phyloP scores from a whole-genome alignment of 805 yeast species.

The Metschnikowia koreensis region DNA sequence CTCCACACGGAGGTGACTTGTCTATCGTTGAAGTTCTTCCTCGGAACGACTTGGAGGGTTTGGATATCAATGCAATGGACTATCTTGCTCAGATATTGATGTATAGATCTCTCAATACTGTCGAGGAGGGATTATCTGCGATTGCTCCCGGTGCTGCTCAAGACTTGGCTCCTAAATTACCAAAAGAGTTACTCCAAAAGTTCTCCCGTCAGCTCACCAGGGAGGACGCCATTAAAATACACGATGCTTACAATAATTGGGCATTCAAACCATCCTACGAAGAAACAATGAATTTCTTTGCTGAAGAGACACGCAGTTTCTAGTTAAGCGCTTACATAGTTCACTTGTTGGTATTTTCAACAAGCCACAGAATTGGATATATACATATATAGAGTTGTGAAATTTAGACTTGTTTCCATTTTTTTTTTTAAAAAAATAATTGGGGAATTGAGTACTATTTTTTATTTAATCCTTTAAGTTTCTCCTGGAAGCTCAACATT shows the following conservation, averaged over 20 bases:
- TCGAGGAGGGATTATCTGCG: slow-evolving; percentile 46
- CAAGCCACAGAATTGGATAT: neutral
- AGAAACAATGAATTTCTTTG: slow-evolving; percentile 17
- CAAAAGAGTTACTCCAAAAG: slow-evolving; percentile 39
- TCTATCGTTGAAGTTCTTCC: slow-evolving; percentile 59
- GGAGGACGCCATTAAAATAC: slow-evolving; percentile 54
- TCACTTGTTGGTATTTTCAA: neutral
- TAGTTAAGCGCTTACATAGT: neutral
- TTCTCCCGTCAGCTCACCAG: slow-evolving; percentile 48
- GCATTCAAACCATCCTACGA: slow-evolving; percentile 72
- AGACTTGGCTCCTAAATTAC: slow-evolving; percentile 36
- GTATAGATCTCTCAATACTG: slow-evolving; percentile 38
- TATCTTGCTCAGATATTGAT: slow-evolving; percentile 46
- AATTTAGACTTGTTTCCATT: neutral
- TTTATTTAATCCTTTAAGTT: neutral
- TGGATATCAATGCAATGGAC: slow-evolving; percentile 58
- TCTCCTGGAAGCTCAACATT: slow-evolving; percentile 25
- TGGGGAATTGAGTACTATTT: no score
- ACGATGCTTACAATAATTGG: slow-evolving; percentile 64
- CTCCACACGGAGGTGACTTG: slow-evolving; percentile 37
- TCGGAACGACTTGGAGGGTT: slow-evolving; percentile 22
- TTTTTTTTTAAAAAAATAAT: neutral
- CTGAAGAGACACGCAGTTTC: slow-evolving; percentile 17
- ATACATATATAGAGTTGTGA: neutral
- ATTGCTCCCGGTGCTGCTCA: slow-evolving; percentile 83